Conservation (phyloP, 2,329 filamentous ascomycete species). For the Pseudogymnoascus sp. region DNA sequence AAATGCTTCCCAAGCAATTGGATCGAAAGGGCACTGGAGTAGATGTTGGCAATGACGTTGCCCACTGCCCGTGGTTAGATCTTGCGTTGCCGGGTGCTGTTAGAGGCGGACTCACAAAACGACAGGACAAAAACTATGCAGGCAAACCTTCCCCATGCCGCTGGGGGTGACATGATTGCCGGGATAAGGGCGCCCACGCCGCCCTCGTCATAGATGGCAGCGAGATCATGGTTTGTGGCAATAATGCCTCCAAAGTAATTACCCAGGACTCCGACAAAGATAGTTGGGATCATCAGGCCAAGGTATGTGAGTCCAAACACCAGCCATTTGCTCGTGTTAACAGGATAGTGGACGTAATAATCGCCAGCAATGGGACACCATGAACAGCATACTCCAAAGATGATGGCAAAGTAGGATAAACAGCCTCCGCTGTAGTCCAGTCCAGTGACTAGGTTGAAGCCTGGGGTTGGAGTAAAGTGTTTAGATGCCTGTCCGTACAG, state of each 20-base stretch:
- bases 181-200: constrained; percentile 4
- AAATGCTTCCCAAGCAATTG: constrained; percentile 17
- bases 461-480: constrained; percentile 13
- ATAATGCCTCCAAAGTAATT: constrained; percentile 8
- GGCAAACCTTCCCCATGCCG: background rate
- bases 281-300: constrained; percentile 39
- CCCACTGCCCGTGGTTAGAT: constrained; percentile 5
- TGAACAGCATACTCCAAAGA: constrained; percentile 19
- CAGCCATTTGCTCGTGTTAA: constrained; percentile 36
- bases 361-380: constrained; percentile 38
- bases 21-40: constrained; percentile 18
- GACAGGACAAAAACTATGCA: constrained; percentile 2
- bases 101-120: background rate
- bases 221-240: background rate
- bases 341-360: constrained; percentile 39
- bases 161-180: background rate
- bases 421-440: constrained; percentile 11
- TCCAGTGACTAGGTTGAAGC: background rate
- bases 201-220: background rate
- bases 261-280: constrained; percentile 1
- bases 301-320: constrained; percentile 40
- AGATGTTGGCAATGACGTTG: constrained; percentile 17
- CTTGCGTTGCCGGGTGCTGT: background rate
- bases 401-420: constrained; percentile 11
- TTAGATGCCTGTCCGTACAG: constrained; percentile 14